A percentile compares a stretch with the other conserved stretches of the same genome.
phyloP scores from a whole-genome alignment of 148 eudicot species.

The Polygonum maritimum region DNA sequence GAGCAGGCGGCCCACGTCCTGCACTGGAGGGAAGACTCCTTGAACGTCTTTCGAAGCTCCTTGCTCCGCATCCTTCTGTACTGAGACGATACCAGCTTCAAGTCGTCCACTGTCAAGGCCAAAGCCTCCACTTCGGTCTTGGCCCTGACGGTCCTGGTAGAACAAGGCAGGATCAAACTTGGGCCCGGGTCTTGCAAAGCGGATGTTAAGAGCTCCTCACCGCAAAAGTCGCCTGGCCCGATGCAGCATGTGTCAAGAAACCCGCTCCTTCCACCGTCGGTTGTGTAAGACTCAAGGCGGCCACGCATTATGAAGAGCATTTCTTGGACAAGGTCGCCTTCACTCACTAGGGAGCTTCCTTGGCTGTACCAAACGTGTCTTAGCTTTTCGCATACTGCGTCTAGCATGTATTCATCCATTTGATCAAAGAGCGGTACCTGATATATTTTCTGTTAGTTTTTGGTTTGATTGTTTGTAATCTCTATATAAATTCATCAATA shows the following conservation, averaged over 20 bases:
- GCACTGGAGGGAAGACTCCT: slow-evolving; percentile 58
- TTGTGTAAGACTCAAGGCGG: slow-evolving; percentile 48
- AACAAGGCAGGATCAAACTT: slow-evolving; percentile 36
- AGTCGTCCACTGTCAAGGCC: slow-evolving; percentile 36
- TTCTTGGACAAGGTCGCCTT: slow-evolving; percentile 57
- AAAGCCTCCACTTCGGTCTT: slow-evolving; percentile 58
- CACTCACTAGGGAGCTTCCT: slow-evolving; percentile 51
- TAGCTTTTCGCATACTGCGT: slow-evolving; percentile 59
- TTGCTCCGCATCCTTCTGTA: slow-evolving; percentile 37
- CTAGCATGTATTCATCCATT: slow-evolving; percentile 55
- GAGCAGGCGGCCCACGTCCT: slow-evolving; percentile 59
- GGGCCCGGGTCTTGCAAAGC: slow-evolving; percentile 17
- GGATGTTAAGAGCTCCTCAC: slow-evolving; percentile 65
- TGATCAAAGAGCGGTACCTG: slow-evolving; percentile 61
- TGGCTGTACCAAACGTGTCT: slow-evolving; percentile 41
- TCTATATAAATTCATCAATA: too few relatives aligned
- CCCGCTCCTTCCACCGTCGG: slow-evolving; percentile 60
- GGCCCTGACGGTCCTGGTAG: slow-evolving; percentile 52
- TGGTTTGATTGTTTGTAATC: too few relatives aligned
- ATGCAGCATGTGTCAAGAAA: slow-evolving; percentile 42
- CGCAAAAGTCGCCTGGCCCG: slow-evolving; percentile 53
- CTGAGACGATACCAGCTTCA: slow-evolving; percentile 48
- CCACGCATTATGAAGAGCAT: slow-evolving; percentile 61
- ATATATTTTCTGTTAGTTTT: too few relatives aligned
- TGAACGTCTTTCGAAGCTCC: slow-evolving; percentile 39